Conservation (phyloP, 495 filamentous ascomycete species). For the Daldinia caldariorum region DNA sequence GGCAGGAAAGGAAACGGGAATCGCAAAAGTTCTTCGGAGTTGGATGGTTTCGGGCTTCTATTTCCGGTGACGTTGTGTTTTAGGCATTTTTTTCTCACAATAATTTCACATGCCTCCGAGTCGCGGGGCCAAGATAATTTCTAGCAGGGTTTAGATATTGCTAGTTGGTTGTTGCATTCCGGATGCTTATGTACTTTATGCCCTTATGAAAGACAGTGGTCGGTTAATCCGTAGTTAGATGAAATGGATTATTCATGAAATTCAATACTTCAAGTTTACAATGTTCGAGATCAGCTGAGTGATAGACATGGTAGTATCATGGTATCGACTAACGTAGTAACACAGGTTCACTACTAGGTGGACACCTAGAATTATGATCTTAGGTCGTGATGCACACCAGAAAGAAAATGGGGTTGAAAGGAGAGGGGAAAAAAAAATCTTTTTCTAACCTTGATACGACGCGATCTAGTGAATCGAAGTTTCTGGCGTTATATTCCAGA, state of each 20-base stretch:
- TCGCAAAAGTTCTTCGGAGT: conserved; percentile 59
- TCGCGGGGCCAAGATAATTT: conserved; percentile 30
- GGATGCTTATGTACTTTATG: conserved; percentile 48
- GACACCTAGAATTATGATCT: too few species aligned
- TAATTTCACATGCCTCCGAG: conserved; percentile 46
- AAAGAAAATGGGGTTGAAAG: too few species aligned
- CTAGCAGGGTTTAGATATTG: conserved; percentile 31
- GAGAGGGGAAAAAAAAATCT: too few species aligned
- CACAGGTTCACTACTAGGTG: too few species aligned
- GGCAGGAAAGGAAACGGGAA: conserved; percentile 45
- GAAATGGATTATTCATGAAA: conserved; percentile 38
- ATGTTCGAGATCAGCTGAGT: not conserved
- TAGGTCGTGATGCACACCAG: too few species aligned
- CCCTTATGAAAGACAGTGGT: conserved; percentile 47
- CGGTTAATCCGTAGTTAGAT: conserved; percentile 45
- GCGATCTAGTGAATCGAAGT: too few species aligned
- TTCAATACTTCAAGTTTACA: not conserved
- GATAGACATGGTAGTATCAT: not conserved
- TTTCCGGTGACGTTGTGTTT: conserved; percentile 49
- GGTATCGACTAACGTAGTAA: too few species aligned
- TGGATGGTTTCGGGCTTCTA: conserved; percentile 51
- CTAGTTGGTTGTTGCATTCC: conserved; percentile 35
- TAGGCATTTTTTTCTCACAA: conserved; percentile 48
- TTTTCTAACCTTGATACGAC: too few species aligned
- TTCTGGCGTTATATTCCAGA: too few species aligned